These are phyloP conservation scores for Hypoxylon lenormandii DNA, from an alignment of 495 filamentous ascomycete genomes.

Conservation along the genomic window DNA sequence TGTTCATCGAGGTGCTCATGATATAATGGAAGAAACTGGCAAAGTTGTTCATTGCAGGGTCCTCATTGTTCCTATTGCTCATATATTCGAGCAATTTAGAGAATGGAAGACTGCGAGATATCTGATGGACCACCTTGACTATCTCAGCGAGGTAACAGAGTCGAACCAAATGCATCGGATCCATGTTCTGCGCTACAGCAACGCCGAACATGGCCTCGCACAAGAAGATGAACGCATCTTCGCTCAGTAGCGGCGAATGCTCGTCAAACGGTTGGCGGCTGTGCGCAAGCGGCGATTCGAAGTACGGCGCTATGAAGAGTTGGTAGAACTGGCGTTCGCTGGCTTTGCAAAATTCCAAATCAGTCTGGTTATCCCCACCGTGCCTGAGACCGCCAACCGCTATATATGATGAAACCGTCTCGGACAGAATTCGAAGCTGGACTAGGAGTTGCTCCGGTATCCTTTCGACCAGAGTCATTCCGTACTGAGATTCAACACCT, in stretches of 20 bases:
- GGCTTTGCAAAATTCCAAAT: conserved; percentile 75
- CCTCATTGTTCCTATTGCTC: conserved; percentile 47
- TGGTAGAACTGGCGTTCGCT: conserved; percentile 80
- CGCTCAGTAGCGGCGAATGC: conserved; percentile 74
- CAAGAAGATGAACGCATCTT: conserved; percentile 91
- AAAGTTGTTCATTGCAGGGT: conserved; percentile 58
- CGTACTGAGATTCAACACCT: conserved; percentile 80
- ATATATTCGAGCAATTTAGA: conserved; percentile 56
- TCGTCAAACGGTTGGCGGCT: conserved; percentile 55
- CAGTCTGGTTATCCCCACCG: conserved; percentile 68
- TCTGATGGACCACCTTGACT: conserved; percentile 74
- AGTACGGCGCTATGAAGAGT: conserved; percentile 73
- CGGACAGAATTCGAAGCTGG: conserved; percentile 88
- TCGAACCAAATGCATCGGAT: conserved; percentile 83
- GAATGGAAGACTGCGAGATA: conserved; percentile 61
- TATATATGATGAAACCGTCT: conserved; percentile 86
- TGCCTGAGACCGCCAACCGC: conserved; percentile 76
- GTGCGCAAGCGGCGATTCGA: conserved; percentile 50
- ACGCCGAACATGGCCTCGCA: conserved; percentile 76
- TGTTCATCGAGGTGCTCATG: conserved; percentile 49
- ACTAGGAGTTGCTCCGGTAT: conserved; percentile 84
- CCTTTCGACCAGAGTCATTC: conserved; percentile 81
- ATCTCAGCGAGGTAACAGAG: conserved; percentile 94
- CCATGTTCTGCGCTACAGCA: conserved; percentile 63
- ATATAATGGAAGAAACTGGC: conserved; percentile 58